Evolutionary conservation across 1,284 basidiomycete species (phyloP), one percentile per base, ranked within the genome.

Genomic region (Apiotrichum akiyoshidainum): DNA sequence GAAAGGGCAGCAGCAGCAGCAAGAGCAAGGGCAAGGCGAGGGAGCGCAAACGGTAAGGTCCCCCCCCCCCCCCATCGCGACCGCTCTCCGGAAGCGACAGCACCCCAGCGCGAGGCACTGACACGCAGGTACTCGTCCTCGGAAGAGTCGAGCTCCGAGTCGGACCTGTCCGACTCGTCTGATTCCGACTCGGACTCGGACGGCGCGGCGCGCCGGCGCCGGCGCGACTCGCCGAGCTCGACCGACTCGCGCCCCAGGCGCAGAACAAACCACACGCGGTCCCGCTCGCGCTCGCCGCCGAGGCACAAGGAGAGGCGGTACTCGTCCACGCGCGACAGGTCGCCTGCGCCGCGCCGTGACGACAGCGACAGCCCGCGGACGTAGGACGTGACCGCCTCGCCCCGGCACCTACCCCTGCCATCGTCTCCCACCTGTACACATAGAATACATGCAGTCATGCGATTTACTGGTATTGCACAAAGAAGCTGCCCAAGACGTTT

Each of bases 151-250:
- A 31, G 26, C 26, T 31, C 26, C 26, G 26, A 31, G 26, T 31
- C 26, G 3, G 26, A 31, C 26, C 26, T 31, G 4, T 31, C 58
- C 5, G 37, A 37, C 41, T 51, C 46, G 16, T 52, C 52, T 9
- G 40, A 33, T 37, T 63, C 31, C 16, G 45, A 46, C 55, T 51
- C 39, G 37, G 39, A 42, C 17, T 67, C 67, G 14, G 55, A 52
- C n/a, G 34, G 5, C 4, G 37, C 47, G 4, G 33, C 47, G 12
- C 34, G 48, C 37, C 7, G 13, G 19, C 48, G 22, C 35, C n/a
- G 26, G 26, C 26, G 26, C 26, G 26, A 31, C 26, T 31, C 26
- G 26, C 26, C 26, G 26, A 31, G 26, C 26, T 31, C 26, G 26
- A 31, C 26, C 26, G 26, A 31, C 26, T 31, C 26, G 26, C 26